Evolutionary conservation across 495 filamentous ascomycete genomes (phyloP).

Genomic region (Tuber microsphaerosporum): DNA sequence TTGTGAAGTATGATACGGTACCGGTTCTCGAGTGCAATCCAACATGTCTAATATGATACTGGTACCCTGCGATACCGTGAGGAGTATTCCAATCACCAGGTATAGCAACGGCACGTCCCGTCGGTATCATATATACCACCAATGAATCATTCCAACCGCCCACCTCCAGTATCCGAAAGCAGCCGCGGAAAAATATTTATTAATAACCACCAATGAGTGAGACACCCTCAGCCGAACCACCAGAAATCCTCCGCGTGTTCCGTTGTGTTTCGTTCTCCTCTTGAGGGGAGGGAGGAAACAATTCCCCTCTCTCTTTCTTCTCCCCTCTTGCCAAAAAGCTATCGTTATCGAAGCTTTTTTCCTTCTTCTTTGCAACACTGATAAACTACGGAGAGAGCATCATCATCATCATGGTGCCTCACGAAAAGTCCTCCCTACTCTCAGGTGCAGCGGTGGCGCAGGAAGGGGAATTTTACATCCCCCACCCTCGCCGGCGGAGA

Average conservation of each 20-base stretch:
- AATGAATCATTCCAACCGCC: neutral
- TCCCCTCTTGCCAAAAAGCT: neutral
- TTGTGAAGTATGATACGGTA: too few relatives aligned
- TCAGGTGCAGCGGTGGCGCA: neutral
- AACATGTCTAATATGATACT: too few relatives aligned
- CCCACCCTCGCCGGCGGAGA: neutral
- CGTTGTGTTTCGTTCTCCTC: neutral
- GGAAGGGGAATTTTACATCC: neutral
- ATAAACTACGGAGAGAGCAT: neutral
- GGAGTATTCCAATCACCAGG: too few relatives aligned
- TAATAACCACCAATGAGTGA: neutral
- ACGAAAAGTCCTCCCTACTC: neutral
- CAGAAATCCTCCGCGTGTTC: neutral
- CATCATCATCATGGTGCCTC: neutral
- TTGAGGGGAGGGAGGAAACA: neutral
- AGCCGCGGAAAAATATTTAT: neutral
- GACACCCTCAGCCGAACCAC: neutral
- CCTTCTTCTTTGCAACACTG: neutral
- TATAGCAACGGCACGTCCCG: too few relatives aligned
- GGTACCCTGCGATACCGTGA: too few relatives aligned
- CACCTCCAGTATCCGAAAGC: neutral
- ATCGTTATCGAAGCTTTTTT: neutral
- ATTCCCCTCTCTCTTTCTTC: neutral
- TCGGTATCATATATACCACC: too few relatives aligned
- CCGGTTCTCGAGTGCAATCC: too few relatives aligned